Evolutionary conservation across 768 basidiomycete species (phyloP).

Genomic region (Trametes cubensis): DNA sequence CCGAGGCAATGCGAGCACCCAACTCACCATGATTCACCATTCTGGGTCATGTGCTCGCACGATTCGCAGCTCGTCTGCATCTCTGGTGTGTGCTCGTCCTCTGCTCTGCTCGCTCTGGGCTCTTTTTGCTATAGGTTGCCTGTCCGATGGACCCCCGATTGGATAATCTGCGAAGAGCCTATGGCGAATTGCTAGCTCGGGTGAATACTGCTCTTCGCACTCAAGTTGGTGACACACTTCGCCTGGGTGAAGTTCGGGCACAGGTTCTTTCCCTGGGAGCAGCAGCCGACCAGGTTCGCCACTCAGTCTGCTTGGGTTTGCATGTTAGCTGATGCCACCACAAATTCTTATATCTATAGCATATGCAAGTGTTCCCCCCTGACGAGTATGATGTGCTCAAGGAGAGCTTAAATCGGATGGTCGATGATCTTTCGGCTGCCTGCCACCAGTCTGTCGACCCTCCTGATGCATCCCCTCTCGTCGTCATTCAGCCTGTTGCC

Average conservation of each 20-base stretch:
- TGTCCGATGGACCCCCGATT: too few species aligned
- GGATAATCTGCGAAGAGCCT: too few species aligned
- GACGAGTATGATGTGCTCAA: conserved; percentile 1
- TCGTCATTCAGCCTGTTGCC: not conserved
- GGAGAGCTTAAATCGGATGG: conserved; percentile 6
- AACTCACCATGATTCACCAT: too few species aligned
- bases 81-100: too few species aligned
- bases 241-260: not conserved
- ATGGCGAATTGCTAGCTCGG: not conserved
- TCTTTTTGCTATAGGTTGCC: too few species aligned
- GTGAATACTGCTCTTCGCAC: conserved; percentile 13
- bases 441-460: conserved; percentile 3
- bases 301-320: not conserved
- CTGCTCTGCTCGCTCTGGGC: too few species aligned
- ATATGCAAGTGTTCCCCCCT: conserved; percentile 1
- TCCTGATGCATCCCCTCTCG: not conserved
- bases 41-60: too few species aligned
- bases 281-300: conserved; percentile 5
- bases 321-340: not conserved
- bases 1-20: too few species aligned
- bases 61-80: too few species aligned
- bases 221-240: conserved; percentile 4
- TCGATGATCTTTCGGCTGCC: conserved; percentile 1
- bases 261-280: conserved; percentile 4
- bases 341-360: conserved; percentile 3